Conservation (phyloP, 768 basidiomycete genomes). For the Hysterangium stoloniferum region DNA sequence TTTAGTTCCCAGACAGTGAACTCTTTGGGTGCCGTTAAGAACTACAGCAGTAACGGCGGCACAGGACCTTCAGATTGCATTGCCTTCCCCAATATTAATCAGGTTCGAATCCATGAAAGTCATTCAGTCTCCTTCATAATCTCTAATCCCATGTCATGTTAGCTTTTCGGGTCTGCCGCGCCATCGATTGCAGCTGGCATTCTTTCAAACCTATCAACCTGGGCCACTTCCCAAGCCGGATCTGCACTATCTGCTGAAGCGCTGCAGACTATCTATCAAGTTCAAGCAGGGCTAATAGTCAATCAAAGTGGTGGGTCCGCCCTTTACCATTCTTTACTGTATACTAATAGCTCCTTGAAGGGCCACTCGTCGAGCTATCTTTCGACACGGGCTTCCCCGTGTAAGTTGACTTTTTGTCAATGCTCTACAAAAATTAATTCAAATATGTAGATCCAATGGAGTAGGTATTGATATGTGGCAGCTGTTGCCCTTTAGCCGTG, state of each 20-base stretch:
- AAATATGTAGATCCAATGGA: slow-evolving; percentile 25
- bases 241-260: slow-evolving; percentile 34
- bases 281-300: slow-evolving; percentile 41
- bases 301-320: slow-evolving; percentile 36
- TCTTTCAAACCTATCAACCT: slow-evolving; percentile 28
- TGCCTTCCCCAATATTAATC: slow-evolving; percentile 43
- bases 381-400: slow-evolving; percentile 39
- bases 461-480: slow-evolving; percentile 47
- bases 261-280: slow-evolving; percentile 33
- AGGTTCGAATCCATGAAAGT: slow-evolving; percentile 29
- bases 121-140: not conserved
- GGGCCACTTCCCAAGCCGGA: slow-evolving; percentile 37
- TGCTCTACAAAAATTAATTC: too few species aligned
- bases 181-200: slow-evolving; percentile 29
- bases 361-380: slow-evolving; percentile 41
- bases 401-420: too few species aligned
- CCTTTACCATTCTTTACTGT: too few species aligned
- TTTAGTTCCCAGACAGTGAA: slow-evolving; percentile 26
- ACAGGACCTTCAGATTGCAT: slow-evolving; percentile 41
- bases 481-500: slow-evolving; percentile 48
- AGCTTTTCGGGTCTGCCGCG: slow-evolving; percentile 10
- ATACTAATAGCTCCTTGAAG: slow-evolving; percentile 22
- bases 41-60: slow-evolving; percentile 34
- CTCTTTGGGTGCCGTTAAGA: slow-evolving; percentile 29
- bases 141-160: too few species aligned